Conservation (phyloP, 805 yeast species). For the Scheffersomyces lignosus region DNA sequence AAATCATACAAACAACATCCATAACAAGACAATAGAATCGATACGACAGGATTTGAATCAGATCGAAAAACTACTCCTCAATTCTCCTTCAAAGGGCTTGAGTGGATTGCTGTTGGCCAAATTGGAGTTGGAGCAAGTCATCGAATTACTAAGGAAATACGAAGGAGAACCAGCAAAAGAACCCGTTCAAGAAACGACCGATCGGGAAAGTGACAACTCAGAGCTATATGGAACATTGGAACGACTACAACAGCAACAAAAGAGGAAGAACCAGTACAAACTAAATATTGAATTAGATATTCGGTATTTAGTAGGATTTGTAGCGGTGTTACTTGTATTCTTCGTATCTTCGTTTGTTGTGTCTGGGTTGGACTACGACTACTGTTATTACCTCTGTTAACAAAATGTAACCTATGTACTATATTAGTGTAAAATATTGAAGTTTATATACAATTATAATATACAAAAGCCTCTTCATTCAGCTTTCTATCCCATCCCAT, state of each 20-base stretch:
- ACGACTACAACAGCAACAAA: slow-evolving; percentile 16
- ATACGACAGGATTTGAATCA: neutral
- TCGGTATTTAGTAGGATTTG: slow-evolving; percentile 2
- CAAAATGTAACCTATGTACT: slow-evolving; percentile 3
- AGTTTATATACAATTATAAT: too few species aligned
- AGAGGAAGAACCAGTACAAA: neutral
- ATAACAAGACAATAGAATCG: neutral
- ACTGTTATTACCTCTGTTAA: slow-evolving; percentile 42
- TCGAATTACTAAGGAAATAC: slow-evolving; percentile 7
- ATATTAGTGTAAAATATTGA: neutral
- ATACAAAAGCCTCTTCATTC: too few species aligned
- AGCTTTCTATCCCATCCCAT: too few species aligned
- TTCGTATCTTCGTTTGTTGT: slow-evolving; percentile 23
- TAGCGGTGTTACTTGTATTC: slow-evolving; percentile 10
- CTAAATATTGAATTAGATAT: slow-evolving; percentile 2
- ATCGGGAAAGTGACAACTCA: too few species aligned
- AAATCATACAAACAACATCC: too few species aligned
- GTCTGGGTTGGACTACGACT: slow-evolving; percentile 35
- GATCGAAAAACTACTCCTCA: neutral
- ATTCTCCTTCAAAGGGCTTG: neutral
- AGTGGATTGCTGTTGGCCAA: neutral
- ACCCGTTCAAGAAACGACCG: neutral
- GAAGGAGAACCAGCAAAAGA: slow-evolving; percentile 6
- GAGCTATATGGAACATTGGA: slow-evolving; percentile 24
- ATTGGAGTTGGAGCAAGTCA: slow-evolving; percentile 2